Percentiles rank a stretch among this genome's conserved stretches.
Evolutionary conservation across 768 basidiomycete species (phyloP).

Genomic region (Lentinula detonsa): DNA sequence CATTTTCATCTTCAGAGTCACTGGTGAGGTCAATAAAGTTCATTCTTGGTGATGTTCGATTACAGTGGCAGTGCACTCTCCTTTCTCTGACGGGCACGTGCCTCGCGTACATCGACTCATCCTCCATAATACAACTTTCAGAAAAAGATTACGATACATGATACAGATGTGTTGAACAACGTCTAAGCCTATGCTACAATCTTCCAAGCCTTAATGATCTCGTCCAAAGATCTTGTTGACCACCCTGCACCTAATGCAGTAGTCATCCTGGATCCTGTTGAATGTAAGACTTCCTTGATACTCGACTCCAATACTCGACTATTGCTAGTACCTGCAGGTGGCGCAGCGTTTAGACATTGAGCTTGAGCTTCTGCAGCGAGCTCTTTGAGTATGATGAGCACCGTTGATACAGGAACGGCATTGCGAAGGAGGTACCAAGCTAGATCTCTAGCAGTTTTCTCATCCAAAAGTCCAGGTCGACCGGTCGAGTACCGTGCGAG

Average conservation of each 20-base stretch:
- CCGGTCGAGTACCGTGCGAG: constrained; percentile 55
- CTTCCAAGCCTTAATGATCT: constrained; percentile 58
- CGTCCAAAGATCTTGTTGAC: constrained; percentile 64
- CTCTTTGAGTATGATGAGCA: constrained; percentile 55
- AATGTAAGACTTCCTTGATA: constrained; percentile 83
- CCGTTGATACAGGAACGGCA: constrained; percentile 62
- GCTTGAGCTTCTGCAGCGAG: constrained; percentile 58
- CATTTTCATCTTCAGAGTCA: too few species aligned
- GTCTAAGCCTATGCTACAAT: not conserved
- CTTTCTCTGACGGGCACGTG: not conserved
- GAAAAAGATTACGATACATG: not conserved
- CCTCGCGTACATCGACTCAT: too few species aligned
- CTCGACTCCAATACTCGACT: constrained; percentile 31
- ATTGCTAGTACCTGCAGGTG: constrained; percentile 47
- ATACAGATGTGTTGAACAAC: not conserved
- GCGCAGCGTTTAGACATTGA: constrained; percentile 43
- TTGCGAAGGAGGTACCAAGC: constrained; percentile 71
- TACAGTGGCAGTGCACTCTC: too few species aligned
- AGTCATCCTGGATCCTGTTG: constrained; percentile 78
- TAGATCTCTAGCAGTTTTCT: constrained; percentile 25
- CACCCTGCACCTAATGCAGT: constrained; percentile 66
- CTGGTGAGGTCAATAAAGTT: too few species aligned
- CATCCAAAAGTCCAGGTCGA: constrained; percentile 24
- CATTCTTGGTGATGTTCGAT: too few species aligned
- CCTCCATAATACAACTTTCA: too few species aligned